Evolutionary conservation across 192 early-diverging fungal genomes (phyloP).

Genomic region (Phlyctochytrium bullatum): DNA sequence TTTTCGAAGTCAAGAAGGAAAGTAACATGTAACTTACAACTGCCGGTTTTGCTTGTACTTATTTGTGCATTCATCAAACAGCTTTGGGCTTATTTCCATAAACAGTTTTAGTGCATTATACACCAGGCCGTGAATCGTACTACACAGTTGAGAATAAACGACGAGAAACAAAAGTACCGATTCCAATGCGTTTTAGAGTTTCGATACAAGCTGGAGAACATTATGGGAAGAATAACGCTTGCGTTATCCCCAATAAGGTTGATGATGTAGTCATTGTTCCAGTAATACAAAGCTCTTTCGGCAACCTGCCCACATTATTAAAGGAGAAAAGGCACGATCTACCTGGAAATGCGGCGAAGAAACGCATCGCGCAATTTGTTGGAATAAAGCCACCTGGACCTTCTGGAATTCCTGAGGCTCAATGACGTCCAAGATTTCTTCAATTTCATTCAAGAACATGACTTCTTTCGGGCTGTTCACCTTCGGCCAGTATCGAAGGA

Average conservation of each 20-base stretch:
- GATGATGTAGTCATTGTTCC: constrained; percentile 99
- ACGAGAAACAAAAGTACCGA: constrained; percentile 46
- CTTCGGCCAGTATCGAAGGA: constrained; percentile 97
- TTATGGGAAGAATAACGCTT: constrained; percentile 86
- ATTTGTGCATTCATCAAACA: constrained; percentile 95
- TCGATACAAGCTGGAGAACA: constrained; percentile 90
- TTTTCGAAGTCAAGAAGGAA: neutral
- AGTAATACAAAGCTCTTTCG: constrained; percentile 95
- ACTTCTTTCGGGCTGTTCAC: constrained; percentile 99
- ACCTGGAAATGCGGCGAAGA: constrained; percentile 98
- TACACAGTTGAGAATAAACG: constrained; percentile 29
- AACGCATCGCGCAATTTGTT: constrained; percentile 88
- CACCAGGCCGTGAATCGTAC: constrained; percentile 93
- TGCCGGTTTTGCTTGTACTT: constrained; percentile 90
- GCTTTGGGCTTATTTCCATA: constrained; percentile 91
- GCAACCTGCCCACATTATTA: constrained; percentile 65
- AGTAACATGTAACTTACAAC: constrained; percentile 52
- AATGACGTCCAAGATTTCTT: constrained; percentile 94
- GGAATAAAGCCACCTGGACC: constrained; percentile 87
- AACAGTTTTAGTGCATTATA: constrained; percentile 97
- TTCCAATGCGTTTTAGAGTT: constrained; percentile 99
- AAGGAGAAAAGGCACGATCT: constrained; percentile 3
- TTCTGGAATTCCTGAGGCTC: constrained; percentile 90
- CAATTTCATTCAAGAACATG: constrained; percentile 98
- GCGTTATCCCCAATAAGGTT: constrained; percentile 95